A percentile compares a stretch with the other conserved stretches of the same genome.
Conservation (phyloP, 331 rosid species). For the Acacia concinna region DNA sequence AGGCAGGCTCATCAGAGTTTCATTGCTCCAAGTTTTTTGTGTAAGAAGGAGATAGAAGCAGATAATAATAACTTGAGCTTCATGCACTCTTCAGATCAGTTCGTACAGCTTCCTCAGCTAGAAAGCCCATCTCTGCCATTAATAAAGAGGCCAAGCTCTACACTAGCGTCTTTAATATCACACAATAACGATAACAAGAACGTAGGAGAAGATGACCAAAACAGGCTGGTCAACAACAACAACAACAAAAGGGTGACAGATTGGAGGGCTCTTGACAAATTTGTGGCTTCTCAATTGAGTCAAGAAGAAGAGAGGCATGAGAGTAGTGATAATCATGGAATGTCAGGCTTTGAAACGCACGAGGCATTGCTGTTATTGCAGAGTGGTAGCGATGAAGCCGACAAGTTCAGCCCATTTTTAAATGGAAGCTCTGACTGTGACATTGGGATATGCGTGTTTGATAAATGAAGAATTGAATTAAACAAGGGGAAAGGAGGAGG, state of each 20-base stretch:
- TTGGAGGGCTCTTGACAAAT: slow-evolving; percentile 96
- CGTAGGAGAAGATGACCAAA: slow-evolving; percentile 42
- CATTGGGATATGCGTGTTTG: slow-evolving; percentile 88
- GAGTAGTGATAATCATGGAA: slow-evolving; percentile 38
- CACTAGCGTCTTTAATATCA: slow-evolving; percentile 33
- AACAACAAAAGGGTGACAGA: slow-evolving; percentile 61
- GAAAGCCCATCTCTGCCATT: slow-evolving; percentile 74
- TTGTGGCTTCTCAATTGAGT: slow-evolving; percentile 96
- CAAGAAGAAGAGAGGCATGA: slow-evolving; percentile 61
- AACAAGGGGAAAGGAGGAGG: slow-evolving; percentile 13
- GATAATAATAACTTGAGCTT: slow-evolving; percentile 46
- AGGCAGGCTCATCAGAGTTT: slow-evolving; percentile 50
- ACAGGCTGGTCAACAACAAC: slow-evolving; percentile 31
- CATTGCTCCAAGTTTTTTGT: slow-evolving; percentile 52
- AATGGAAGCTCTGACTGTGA: slow-evolving; percentile 70
- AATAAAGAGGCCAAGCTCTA: slow-evolving; percentile 58
- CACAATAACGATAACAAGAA: slow-evolving; percentile 25
- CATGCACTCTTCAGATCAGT: slow-evolving; percentile 54
- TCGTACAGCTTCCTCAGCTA: slow-evolving; percentile 76
- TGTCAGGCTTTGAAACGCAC: slow-evolving; percentile 48
- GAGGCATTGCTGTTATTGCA: slow-evolving; percentile 61
- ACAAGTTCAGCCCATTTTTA: slow-evolving; percentile 60
- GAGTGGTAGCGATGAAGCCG: slow-evolving; percentile 55
- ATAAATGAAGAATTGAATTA: slow-evolving; percentile 46
- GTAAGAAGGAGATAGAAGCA: slow-evolving; percentile 78